Evolutionary conservation across 192 early-diverging fungal species (phyloP).

Genomic region (Backusella luteola): DNA sequence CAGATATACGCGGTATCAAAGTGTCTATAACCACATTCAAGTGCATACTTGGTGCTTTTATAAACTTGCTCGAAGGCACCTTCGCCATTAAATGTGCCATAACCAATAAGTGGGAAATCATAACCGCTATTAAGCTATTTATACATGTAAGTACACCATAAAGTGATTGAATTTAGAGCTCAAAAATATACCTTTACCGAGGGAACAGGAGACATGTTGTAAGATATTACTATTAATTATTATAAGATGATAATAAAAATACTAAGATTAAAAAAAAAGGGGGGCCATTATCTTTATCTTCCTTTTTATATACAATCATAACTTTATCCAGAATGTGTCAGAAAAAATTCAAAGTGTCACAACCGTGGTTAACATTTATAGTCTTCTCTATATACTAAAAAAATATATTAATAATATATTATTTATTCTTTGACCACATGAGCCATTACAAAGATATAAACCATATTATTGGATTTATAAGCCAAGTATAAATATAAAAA

Average conservation of each 20-base stretch:
- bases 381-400: no score
- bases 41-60: slow-evolving; percentile 21
- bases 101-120: slow-evolving; percentile 22
- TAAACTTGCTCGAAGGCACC: slow-evolving; percentile 22
- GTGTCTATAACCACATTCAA: slow-evolving; percentile 62
- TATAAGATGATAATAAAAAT: neutral
- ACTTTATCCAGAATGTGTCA: neutral
- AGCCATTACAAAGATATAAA: neutral
- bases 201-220: neutral
- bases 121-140: slow-evolving; percentile 26
- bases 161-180: neutral
- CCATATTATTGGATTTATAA: neutral
- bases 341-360: neutral
- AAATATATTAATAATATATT: no score
- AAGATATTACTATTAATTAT: neutral
- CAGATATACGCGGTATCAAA: slow-evolving; percentile 49
- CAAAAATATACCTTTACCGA: neutral
- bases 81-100: slow-evolving; percentile 21
- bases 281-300: neutral
- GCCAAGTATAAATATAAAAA: neutral
- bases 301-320: neutral
- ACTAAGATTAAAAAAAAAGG: no score
- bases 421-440: neutral
- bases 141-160: neutral
- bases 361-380: no score